Conservation (phyloP, 495 filamentous ascomycete genomes). For the Aspergillus olivimuriae region DNA sequence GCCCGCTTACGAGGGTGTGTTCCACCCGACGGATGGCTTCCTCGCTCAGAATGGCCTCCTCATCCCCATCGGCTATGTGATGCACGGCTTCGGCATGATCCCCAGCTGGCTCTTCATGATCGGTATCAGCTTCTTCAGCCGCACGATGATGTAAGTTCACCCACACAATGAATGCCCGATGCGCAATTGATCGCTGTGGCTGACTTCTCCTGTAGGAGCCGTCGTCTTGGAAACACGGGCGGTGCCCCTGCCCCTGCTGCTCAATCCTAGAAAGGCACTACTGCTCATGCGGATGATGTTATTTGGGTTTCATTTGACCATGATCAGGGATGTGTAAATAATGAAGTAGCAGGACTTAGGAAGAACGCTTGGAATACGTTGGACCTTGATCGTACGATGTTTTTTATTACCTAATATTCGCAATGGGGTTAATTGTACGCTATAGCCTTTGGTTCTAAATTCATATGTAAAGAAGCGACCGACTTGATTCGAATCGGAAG, state of each 20-base stretch:
- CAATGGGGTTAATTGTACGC: too few relatives aligned
- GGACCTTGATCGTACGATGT: too few relatives aligned
- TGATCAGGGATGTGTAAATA: conserved; percentile 26
- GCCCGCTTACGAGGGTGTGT: conserved; percentile 59
- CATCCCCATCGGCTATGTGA: conserved; percentile 61
- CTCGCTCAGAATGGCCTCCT: conserved; percentile 59
- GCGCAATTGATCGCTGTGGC: too few relatives aligned
- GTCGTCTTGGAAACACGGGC: conserved; percentile 32
- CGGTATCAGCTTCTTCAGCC: conserved; percentile 69
- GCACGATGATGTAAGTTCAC: conserved; percentile 83
- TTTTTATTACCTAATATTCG: too few relatives aligned
- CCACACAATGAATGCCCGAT: too few relatives aligned
- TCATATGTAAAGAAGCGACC: too few relatives aligned
- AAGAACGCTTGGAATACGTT: conserved; percentile 4
- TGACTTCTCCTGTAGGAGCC: conserved; percentile 28
- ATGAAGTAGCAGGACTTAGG: conserved; percentile 15
- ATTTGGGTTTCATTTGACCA: conserved; percentile 11
- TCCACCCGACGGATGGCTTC: conserved; percentile 75
- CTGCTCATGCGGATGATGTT: conserved; percentile 11
- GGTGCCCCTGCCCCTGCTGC: conserved; percentile 18
- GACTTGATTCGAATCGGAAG: too few relatives aligned
- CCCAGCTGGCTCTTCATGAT: conserved; percentile 78
- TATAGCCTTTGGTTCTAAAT: too few relatives aligned
- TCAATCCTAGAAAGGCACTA: conserved; percentile 14
- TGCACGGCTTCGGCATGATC: conserved; percentile 51